Evolutionary conservation across 2,329 filamentous ascomycete genomes (phyloP).

Genomic region (Blumeria graminis): DNA sequence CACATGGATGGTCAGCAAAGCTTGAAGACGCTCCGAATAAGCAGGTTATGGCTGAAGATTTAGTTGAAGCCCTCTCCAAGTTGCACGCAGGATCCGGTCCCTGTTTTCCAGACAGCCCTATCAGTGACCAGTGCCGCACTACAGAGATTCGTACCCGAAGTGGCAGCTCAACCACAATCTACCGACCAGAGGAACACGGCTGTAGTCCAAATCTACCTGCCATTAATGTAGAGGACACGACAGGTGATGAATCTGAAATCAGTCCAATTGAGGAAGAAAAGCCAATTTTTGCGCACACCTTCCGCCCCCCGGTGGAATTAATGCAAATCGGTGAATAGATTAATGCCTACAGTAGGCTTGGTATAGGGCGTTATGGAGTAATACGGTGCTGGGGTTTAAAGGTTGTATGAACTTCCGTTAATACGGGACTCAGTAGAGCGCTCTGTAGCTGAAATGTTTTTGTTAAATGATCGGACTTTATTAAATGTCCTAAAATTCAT

Average conservation of each 20-base stretch:
- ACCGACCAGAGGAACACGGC: slow-evolving; percentile 32
- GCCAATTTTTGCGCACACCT: slow-evolving; percentile 33
- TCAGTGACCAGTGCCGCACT: slow-evolving; percentile 16
- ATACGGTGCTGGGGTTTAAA: background rate
- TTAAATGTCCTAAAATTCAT: no score
- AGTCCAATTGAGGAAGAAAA: slow-evolving; percentile 20
- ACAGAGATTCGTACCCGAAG: slow-evolving; percentile 21
- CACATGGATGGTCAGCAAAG: slow-evolving; percentile 43
- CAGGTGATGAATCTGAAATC: slow-evolving; percentile 20
- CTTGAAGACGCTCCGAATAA: slow-evolving; percentile 48
- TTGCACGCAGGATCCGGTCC: slow-evolving; percentile 23
- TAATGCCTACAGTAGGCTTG: no score
- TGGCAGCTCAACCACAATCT: slow-evolving; percentile 41
- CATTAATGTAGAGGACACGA: slow-evolving; percentile 44
- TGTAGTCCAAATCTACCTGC: slow-evolving; percentile 32
- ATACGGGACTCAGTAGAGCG: no score
- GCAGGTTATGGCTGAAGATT: slow-evolving; percentile 42
- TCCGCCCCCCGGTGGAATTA: slow-evolving; percentile 30
- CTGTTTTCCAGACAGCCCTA: slow-evolving; percentile 19
- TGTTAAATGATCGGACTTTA: no score
- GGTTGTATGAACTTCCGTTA: background rate
- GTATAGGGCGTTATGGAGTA: background rate
- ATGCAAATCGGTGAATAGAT: slow-evolving; percentile 18
- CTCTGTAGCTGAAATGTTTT: no score
- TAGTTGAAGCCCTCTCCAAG: slow-evolving; percentile 39